Conservation (phyloP, 2,329 filamentous ascomycete species). For the Madurella fahalii region DNA sequence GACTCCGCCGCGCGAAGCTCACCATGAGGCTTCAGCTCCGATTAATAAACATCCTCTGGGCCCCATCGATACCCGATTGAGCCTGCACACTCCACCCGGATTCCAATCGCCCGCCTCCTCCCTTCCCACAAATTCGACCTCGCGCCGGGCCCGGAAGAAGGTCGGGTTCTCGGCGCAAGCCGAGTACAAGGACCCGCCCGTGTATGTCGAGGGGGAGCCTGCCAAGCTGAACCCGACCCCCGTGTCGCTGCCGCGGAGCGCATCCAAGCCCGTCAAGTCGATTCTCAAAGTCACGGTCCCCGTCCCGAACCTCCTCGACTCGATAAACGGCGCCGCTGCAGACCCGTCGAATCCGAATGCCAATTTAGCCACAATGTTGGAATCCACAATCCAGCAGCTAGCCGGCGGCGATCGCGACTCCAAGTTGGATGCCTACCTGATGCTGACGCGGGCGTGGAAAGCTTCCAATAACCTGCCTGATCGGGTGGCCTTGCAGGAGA, state of each 20-base stretch:
- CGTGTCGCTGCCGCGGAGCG: slow-evolving; percentile 36
- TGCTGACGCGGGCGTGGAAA: slow-evolving; percentile 70
- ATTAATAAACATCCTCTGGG: slow-evolving; percentile 37
- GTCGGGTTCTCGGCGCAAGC: slow-evolving; percentile 55
- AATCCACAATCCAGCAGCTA: slow-evolving; percentile 78
- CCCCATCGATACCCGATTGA: slow-evolving; percentile 37
- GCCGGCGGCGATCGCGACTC: slow-evolving; percentile 67
- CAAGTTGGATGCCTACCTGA: slow-evolving; percentile 81
- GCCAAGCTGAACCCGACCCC: slow-evolving; percentile 40
- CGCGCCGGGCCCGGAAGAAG: slow-evolving; percentile 46
- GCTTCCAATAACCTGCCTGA: slow-evolving; percentile 80
- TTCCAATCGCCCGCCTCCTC: slow-evolving; percentile 42
- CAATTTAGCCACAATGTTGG: slow-evolving; percentile 74
- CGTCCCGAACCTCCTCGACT: slow-evolving; percentile 44
- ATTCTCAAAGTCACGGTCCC: slow-evolving; percentile 74
- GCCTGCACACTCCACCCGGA: slow-evolving; percentile 51
- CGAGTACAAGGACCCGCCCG: slow-evolving; percentile 53
- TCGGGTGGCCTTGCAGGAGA: slow-evolving; percentile 64
- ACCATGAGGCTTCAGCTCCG: slow-evolving; percentile 35
- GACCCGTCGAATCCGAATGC: slow-evolving; percentile 35
- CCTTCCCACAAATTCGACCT: slow-evolving; percentile 40
- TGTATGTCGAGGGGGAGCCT: slow-evolving; percentile 38
- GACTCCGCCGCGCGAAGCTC: slow-evolving; percentile 61
- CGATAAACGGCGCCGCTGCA: slow-evolving; percentile 43
- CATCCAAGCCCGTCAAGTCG: slow-evolving; percentile 50